Conservation (phyloP, 805 yeast genomes). For the Starmerella roubikii region DNA sequence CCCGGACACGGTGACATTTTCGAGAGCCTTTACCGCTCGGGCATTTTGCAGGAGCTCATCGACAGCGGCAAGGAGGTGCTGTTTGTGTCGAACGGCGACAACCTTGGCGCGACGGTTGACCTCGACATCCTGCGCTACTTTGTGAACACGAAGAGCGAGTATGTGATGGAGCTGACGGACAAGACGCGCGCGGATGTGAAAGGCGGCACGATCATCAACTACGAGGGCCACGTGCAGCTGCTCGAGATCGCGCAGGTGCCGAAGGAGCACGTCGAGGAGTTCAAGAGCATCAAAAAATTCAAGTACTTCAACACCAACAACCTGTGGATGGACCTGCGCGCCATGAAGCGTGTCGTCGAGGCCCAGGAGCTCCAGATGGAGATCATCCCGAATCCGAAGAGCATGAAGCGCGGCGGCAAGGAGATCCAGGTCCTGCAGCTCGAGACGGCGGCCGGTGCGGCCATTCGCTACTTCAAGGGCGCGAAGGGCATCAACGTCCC, state of each 20-base stretch:
- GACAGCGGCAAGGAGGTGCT: constrained; percentile 89
- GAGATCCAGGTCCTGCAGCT: constrained; percentile 83
- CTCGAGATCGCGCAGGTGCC: constrained; percentile 98
- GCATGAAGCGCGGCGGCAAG: constrained; percentile 59
- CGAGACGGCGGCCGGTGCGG: constrained; percentile 99
- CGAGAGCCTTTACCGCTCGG: constrained; percentile 76
- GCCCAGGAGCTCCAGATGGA: constrained; percentile 71
- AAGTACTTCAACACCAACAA: constrained; percentile 97
- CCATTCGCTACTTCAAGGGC: constrained; percentile 84
- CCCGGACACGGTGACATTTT: constrained; percentile 99
- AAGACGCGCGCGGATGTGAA: constrained; percentile 98
- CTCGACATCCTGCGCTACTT: constrained; percentile 80
- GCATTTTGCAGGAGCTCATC: constrained; percentile 77
- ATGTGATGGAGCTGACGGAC: constrained; percentile 96
- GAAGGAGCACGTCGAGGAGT: constrained; percentile 94
- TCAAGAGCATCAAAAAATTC: constrained; percentile 92
- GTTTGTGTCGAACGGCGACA: constrained; percentile 96
- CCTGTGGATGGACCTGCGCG: constrained; percentile 91
- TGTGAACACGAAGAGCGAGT: constrained; percentile 83
- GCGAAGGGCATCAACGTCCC: constrained; percentile 98
- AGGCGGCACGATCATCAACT: constrained; percentile 96
- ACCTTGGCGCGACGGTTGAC: constrained; percentile 96
- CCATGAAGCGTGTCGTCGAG: constrained; percentile 85
- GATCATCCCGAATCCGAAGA: constrained; percentile 88
- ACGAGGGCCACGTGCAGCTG: constrained; percentile 86